Conservation (phyloP, 495 filamentous ascomycete species). For the Hypoxylon subgilvum region DNA sequence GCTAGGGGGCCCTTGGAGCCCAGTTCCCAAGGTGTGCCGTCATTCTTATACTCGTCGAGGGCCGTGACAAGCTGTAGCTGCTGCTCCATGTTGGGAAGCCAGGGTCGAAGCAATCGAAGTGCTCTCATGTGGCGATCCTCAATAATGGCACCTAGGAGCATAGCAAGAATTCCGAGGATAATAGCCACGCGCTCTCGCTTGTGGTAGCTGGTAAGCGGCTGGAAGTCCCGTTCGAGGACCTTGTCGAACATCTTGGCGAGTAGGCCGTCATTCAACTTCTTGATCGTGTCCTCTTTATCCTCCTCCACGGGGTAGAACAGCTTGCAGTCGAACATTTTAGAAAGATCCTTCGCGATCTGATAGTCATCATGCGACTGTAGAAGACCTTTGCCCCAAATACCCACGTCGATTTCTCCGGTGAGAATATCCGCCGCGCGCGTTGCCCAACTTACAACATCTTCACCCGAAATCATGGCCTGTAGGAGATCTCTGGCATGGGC, state of each 20-base stretch:
- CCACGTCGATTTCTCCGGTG: slow-evolving; percentile 18
- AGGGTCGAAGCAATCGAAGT: slow-evolving; percentile 25
- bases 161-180: slow-evolving; percentile 29
- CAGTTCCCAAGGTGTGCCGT: slow-evolving; percentile 28
- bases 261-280: slow-evolving; percentile 19
- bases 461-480: too few relatives aligned
- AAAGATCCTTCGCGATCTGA: slow-evolving; percentile 18
- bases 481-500: too few relatives aligned
- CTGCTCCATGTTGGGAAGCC: slow-evolving; percentile 31
- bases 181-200: slow-evolving; percentile 27
- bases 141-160: slow-evolving; percentile 19
- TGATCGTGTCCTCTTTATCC: background rate
- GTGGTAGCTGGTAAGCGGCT: slow-evolving; percentile 5
- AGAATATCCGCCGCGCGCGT: too few relatives aligned
- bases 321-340: slow-evolving; percentile 9
- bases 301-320: background rate
- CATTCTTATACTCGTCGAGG: slow-evolving; percentile 33
- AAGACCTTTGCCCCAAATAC: slow-evolving; percentile 31
- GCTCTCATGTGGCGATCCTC: slow-evolving; percentile 6
- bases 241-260: slow-evolving; percentile 21
- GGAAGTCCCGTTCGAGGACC: slow-evolving; percentile 15
- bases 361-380: slow-evolving; percentile 32
- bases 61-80: slow-evolving; percentile 30
- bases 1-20: slow-evolving; percentile 18
- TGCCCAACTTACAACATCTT: too few relatives aligned